These are phyloP conservation scores for Calonectria ilicicola DNA, from an alignment of 2,329 filamentous ascomycete genomes.

Conservation along the genomic window DNA sequence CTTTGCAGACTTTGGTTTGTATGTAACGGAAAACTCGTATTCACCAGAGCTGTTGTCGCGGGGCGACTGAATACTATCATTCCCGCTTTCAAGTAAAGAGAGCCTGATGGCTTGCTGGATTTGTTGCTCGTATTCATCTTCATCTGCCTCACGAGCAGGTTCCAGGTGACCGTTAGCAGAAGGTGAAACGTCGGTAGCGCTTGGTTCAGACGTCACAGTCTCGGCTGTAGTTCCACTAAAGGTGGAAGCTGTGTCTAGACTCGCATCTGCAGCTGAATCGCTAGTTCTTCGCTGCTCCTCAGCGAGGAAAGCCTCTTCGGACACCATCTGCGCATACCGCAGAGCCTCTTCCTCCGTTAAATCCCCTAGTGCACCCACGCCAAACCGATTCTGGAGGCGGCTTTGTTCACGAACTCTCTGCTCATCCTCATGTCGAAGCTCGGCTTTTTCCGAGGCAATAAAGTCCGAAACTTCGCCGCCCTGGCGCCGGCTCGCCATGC, in stretches of 20 bases:
- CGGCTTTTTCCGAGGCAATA: constrained; percentile 86
- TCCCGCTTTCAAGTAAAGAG: constrained; percentile 68
- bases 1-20: constrained; percentile 56
- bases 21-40: constrained; percentile 64
- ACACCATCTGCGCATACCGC: constrained; percentile 74
- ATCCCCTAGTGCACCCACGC: constrained; percentile 77
- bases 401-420: constrained; percentile 75
- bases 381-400: constrained; percentile 83
- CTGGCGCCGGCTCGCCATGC: constrained; percentile 62
- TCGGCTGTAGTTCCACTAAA: constrained; percentile 55
- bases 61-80: constrained; percentile 56
- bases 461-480: constrained; percentile 81
- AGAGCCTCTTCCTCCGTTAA: constrained; percentile 75
- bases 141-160: constrained; percentile 32
- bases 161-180: constrained; percentile 29
- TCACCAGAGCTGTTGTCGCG: constrained; percentile 59
- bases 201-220: constrained; percentile 68
- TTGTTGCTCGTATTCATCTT: constrained; percentile 70
- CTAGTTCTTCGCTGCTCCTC: constrained; percentile 69
- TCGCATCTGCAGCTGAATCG: constrained; percentile 62
- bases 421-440: constrained; percentile 80
- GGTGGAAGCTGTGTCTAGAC: constrained; percentile 57
- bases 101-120: constrained; percentile 73
- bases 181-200: constrained; percentile 56
- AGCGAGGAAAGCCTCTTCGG: constrained; percentile 68